Evolutionary conservation across 768 basidiomycete genomes (phyloP).

Genomic region (Mycena haematopus): DNA sequence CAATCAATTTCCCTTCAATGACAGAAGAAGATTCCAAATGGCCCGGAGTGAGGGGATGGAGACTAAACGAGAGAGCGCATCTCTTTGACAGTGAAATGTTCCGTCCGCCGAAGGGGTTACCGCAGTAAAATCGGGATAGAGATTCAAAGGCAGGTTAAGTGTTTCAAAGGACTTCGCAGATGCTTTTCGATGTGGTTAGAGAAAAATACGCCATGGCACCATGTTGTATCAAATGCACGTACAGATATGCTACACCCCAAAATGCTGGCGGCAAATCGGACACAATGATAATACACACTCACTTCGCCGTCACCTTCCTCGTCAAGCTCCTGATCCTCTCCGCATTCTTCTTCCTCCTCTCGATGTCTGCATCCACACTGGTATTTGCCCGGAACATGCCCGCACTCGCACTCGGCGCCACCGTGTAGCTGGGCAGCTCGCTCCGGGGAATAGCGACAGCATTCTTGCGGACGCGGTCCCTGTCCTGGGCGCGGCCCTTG

Average conservation of each 20-base stretch:
- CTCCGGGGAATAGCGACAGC: slow-evolving; percentile 85
- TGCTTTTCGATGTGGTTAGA: no score
- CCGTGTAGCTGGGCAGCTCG: slow-evolving; percentile 77
- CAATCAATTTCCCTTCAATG: no score
- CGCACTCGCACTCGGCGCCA: slow-evolving; percentile 70
- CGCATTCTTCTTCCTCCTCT: slow-evolving; percentile 74
- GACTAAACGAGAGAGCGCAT: no score
- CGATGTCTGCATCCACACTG: slow-evolving; percentile 77
- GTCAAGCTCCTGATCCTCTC: slow-evolving; percentile 75
- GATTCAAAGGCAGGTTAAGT: no score
- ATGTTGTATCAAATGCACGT: neutral
- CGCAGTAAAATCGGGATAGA: no score
- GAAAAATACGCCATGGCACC: neutral
- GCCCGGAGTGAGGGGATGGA: no score
- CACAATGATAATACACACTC: neutral
- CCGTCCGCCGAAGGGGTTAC: no score
- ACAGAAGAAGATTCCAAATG: no score
- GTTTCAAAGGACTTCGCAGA: no score
- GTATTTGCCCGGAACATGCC: slow-evolving; percentile 57
- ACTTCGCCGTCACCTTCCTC: slow-evolving; percentile 46
- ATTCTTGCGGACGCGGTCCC: slow-evolving; percentile 73
- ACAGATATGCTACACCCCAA: slow-evolving; percentile 13
- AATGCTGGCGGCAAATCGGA: slow-evolving; percentile 7
- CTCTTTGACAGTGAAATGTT: no score
- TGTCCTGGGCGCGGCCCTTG: slow-evolving; percentile 70